Evolutionary conservation across 148 eudicot genomes (phyloP), one percentile per base, ranked within the genome.

Genomic region (Agrostemma githago): DNA sequence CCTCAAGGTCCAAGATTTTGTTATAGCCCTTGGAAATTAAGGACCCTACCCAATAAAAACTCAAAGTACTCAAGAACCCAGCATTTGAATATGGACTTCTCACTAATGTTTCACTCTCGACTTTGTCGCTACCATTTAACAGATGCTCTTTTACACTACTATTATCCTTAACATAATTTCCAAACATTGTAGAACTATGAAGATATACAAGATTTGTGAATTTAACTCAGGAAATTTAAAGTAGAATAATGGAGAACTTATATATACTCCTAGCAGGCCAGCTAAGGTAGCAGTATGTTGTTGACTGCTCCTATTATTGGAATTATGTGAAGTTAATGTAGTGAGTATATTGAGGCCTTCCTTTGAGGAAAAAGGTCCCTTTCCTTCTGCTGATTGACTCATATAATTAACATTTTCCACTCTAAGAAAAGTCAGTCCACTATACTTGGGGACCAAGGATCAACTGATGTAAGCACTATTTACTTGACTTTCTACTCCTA

Each of bases 1-100:
- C 87, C 61, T 81, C 84, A 17, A 82, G 77, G 63, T 84, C 81
- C 72, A 84, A 79, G 61, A 78, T 71, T 77, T 84, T 82, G 75
- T 76, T 76, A 64, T 76, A 76, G 16, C 86, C 86, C 60, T 72
- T 72, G 3, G 82, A 57, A 39, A 84, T 48, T 20, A 84, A 68
- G 40, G 84, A 77, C 5, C 71, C 68, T 59, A 84, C 68, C 86
- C 86, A 84, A 53, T 78, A 75, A 68, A 84, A 84, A 38, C 76
- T 76, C 34, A 81, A 15, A 58, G 61, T 64, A 66, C 86, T 81
- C 42, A 81, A 62, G 37, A 83, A 48, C 5, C 73, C 63, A 21
- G 84, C 86, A 64, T 67, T 80, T 4, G 6, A 20, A 67, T 77
- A 83, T 19, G 85, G 82, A 58, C 81, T 68, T 3, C 83, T 72